These are phyloP conservation scores for Ensete glaucum DNA, from an alignment of 176 grass and related monocot species.

Conservation along the genomic window DNA sequence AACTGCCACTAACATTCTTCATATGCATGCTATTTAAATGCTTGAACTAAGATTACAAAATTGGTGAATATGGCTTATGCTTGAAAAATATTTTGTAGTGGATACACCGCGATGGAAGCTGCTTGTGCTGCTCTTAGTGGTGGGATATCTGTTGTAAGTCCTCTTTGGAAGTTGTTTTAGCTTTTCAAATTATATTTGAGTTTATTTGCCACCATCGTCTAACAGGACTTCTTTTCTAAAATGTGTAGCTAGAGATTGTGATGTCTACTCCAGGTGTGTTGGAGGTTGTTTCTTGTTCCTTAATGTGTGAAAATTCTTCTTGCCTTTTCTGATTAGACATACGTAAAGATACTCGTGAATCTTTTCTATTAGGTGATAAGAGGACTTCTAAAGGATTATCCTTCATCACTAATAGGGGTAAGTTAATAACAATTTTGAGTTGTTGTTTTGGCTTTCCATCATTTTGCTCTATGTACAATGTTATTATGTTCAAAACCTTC, in stretches of 20 bases:
- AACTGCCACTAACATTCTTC: background rate
- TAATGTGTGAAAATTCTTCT: background rate
- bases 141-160: conserved; percentile 72
- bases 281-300: conserved; percentile 36
- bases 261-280: conserved; percentile 62
- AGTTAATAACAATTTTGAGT: background rate
- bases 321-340: background rate
- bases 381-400: conserved; percentile 48
- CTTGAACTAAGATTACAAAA: background rate
- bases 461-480: background rate
- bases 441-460: no score
- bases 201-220: background rate
- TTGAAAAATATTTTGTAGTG: conserved; percentile 23
- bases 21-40: background rate
- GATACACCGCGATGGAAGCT: conserved; percentile 50
- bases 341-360: background rate
- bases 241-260: conserved; percentile 77
- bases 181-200: background rate
- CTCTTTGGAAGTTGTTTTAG: background rate
- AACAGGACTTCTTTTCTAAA: background rate
- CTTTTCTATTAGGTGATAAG: conserved; percentile 37
- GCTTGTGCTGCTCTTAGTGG: conserved; percentile 56
- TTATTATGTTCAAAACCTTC: background rate
- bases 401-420: conserved; percentile 70
- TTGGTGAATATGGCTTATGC: background rate